Evolutionary conservation across 202 grass and related monocot species (phyloP), one percentile per base, ranked within the genome.

Genomic region (Dendrocalamus latiflorus): DNA sequence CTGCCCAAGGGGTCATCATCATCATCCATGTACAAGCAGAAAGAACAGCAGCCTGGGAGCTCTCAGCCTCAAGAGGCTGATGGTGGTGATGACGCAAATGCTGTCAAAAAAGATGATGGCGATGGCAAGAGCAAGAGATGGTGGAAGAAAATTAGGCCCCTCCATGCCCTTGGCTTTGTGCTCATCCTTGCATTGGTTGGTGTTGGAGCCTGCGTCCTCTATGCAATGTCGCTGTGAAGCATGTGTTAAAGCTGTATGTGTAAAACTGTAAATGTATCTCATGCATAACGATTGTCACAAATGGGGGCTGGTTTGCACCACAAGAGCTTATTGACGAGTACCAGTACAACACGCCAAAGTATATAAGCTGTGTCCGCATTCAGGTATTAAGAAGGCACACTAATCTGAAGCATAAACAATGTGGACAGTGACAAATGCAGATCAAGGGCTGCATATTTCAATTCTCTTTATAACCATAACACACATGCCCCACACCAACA

Each of bases 1-100:
- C 72, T 90, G 42, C 91, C 94, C 74, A 90, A 90, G 74, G 54
- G 37, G 5, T 17, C 42, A 8, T 39, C 34, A 5, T 4, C 21
- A 17, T 34, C 60, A 9, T 15, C 74, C 54, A 59, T 45, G 61
- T 37, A 69, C 72, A 53, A 60, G 49, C 49, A 72, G 9, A 22
- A 59, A 43, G 67, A 64, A 4, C 25, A 70, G 7, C 53, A 65
- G 14, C 57, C 80, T 65, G 73, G 21, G 30, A 64, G 73, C 47
- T 7, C 65, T 10, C 17, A 37, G 36, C 60, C 17, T 7, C 42
- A 86, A 26, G 59, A 86, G 64, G 48, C 2, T 2, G 38, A 77
- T 0, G 48, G 11, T 25, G 6, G 1, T 25, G 59, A 13, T 2
- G 22, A 26, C 38, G 30, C 14, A 22, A 43, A 58, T 37, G 47